Base-by-base conservation (phyloP, 768 basidiomycete genomes). In the Favolaschia claudopus region DNA sequence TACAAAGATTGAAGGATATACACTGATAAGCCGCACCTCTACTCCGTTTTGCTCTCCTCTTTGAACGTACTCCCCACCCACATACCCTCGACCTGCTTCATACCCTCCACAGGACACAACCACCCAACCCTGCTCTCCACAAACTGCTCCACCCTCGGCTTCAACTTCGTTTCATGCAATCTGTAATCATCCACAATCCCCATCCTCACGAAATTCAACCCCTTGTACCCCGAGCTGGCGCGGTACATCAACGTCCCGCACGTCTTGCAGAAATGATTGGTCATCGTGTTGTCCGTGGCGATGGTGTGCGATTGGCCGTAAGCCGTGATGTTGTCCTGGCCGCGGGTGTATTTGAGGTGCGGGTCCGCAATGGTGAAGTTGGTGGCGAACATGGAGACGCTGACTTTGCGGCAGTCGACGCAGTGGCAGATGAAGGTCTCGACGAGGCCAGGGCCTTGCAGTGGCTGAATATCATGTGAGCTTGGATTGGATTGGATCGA, bases 191-290 rank as follows among this genome's bases (percentile, higher is more conserved):
- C 57, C 38, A 58, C 57, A 7, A 49, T 58, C 13, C 57, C 57
- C 22, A 58, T 19, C 3, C 57, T n/a, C 28, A 58, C 13, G n/a
- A 43, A 28, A 24, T 31, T 51, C 24, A 40, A 20, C 12, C 49
- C 57, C 1, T 48, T 29, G 12, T 28, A 44, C n/a, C 57, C 57
- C 10, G 49, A 9, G 15, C 48, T 25, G n/a, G 42, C 31, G 33
- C 57, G 57, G 24, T 58, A 58, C 57, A 58, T 58, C 24, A 58
- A 40, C 31, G 57, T 43, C 7, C 57, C 57, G 33, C 57, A 58
- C 4, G 57, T 58, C 29, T 10, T 14, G 57, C 57, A 58, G 37
- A 58, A 58, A 25, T 34, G 37, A 39, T 58, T 51, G 28, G 38
- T 37, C 57, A 58, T 58, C 3, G 22, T 31, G 40, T 37, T 32